Conservation (phyloP, 1,284 basidiomycete species). For the Thecaphora thlaspeos region DNA sequence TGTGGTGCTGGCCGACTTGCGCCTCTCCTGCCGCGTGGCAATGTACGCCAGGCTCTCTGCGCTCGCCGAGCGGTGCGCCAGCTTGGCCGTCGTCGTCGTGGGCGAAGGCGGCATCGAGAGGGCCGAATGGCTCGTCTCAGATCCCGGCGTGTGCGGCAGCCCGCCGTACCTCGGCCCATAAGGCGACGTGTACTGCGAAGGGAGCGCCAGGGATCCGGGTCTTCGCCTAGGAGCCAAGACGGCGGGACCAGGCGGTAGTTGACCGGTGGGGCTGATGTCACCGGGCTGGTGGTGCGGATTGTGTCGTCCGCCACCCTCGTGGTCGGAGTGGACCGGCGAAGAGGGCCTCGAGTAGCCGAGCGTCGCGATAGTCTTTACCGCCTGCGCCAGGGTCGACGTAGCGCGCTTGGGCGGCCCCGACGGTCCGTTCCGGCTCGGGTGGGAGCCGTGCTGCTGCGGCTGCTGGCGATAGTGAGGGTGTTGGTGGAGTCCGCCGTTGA, state of each 20-base stretch:
- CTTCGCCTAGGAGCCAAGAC: slow-evolving; percentile 26
- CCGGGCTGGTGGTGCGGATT: slow-evolving; percentile 7
- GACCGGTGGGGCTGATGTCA: slow-evolving; percentile 27
- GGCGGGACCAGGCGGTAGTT: slow-evolving; percentile 31
- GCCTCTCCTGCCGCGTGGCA: slow-evolving; percentile 20
- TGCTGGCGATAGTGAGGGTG: no score
- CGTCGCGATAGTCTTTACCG: slow-evolving; percentile 48
- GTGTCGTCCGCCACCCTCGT: slow-evolving; percentile 22
- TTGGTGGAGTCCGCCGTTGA: not conserved
- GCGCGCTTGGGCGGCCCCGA: slow-evolving; percentile 60
- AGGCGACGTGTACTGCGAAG: slow-evolving; percentile 34
- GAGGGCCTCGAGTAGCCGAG: slow-evolving; percentile 46
- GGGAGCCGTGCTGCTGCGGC: slow-evolving; percentile 1
- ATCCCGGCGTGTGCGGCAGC: slow-evolving; percentile 10
- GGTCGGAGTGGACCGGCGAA: slow-evolving; percentile 34
- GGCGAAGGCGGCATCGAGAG: slow-evolving; percentile 28
- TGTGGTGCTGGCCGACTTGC: slow-evolving; percentile 12
- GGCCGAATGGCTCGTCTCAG: slow-evolving; percentile 8
- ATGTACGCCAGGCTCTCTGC: slow-evolving; percentile 38
- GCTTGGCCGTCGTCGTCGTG: slow-evolving; percentile 9
- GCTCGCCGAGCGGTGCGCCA: slow-evolving; percentile 41
- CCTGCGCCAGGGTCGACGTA: slow-evolving; percentile 40
- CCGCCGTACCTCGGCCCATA: slow-evolving; percentile 2
- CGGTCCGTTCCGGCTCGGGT: slow-evolving; percentile 21
- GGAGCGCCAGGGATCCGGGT: slow-evolving; percentile 16